Conservation (phyloP, 257 asterid species). For the Avicennia marina region DNA sequence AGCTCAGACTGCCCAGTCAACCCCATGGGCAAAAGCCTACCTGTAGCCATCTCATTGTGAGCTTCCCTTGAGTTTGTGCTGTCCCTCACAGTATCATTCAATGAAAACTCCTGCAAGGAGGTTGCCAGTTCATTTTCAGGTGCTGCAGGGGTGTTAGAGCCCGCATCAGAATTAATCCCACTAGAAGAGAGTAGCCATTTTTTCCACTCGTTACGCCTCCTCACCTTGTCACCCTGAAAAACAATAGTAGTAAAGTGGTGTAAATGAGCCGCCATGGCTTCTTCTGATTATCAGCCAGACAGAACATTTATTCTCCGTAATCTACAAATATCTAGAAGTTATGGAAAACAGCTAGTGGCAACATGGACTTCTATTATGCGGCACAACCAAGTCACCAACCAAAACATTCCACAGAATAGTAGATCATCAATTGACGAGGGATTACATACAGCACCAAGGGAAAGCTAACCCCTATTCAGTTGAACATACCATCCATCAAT, state of each 20-base stretch:
- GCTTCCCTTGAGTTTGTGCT: neutral
- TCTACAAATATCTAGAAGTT: no score
- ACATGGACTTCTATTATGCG: no score
- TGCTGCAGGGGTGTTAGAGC: slow-evolving; percentile 16
- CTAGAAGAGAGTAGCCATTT: slow-evolving; percentile 38
- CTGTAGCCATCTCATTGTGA: slow-evolving; percentile 21
- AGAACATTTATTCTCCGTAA: no score
- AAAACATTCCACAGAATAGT: no score
- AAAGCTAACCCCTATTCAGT: no score
- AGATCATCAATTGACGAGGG: no score
- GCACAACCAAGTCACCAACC: no score
- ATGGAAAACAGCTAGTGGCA: no score
- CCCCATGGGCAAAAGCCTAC: slow-evolving; percentile 17
- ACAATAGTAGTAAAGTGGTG: neutral
- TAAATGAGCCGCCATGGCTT: no score
- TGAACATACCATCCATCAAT: neutral
- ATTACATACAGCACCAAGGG: no score
- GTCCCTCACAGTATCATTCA: slow-evolving; percentile 8
- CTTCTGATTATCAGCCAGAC: no score
- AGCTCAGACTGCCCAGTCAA: slow-evolving; percentile 19
- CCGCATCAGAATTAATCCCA: neutral
- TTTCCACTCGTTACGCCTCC: slow-evolving; percentile 65
- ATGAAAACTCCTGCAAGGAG: slow-evolving; percentile 36
- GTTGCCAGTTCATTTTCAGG: slow-evolving; percentile 31
- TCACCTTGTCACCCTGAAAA: slow-evolving; percentile 60